phyloP scores from a whole-genome alignment of 768 basidiomycete genomes.

The Chalciporus sphaerocephalus region DNA sequence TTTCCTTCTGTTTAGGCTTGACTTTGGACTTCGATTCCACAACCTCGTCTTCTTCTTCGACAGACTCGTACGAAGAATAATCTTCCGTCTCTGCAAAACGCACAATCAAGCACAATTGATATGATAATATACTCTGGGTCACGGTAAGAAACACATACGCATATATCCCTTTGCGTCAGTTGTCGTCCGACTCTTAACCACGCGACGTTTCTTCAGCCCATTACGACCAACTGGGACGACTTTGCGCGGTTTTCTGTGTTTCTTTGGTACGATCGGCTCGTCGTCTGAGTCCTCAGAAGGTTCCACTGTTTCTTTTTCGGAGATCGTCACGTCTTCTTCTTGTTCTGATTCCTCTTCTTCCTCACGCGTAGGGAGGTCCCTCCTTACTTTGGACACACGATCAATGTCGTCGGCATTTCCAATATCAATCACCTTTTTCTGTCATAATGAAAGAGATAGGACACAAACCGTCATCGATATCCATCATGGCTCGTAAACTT shows the following conservation, averaged over 20 bases:
- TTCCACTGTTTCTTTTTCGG: conserved; percentile 32
- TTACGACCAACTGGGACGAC: conserved; percentile 71
- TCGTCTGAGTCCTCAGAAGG: conserved; percentile 27
- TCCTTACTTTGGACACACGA: conserved; percentile 15
- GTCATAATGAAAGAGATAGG: conserved; percentile 7
- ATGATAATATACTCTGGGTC: background rate
- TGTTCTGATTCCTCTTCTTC: conserved; percentile 25
- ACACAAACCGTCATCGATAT: conserved; percentile 65
- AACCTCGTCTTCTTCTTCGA: conserved; percentile 51
- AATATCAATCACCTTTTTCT: conserved; percentile 14
- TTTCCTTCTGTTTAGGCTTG: conserved; percentile 16
- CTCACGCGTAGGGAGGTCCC: conserved; percentile 14
- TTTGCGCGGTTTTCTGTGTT: conserved; percentile 47
- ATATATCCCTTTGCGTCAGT: conserved; percentile 70
- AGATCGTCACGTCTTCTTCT: conserved; percentile 26
- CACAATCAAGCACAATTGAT: conserved; percentile 1
- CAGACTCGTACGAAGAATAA: conserved; percentile 78
- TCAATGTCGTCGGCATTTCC: conserved; percentile 22
- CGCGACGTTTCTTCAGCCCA: conserved; percentile 68
- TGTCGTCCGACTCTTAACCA: conserved; percentile 52
- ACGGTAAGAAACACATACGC: conserved; percentile 40
- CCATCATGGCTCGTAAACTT: conserved; percentile 63
- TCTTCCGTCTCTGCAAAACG: conserved; percentile 61
- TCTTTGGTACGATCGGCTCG: conserved; percentile 33
- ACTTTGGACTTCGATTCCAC: conserved; percentile 19